Conservation (phyloP, 768 basidiomycete genomes). For the Termitomyces sp. region DNA sequence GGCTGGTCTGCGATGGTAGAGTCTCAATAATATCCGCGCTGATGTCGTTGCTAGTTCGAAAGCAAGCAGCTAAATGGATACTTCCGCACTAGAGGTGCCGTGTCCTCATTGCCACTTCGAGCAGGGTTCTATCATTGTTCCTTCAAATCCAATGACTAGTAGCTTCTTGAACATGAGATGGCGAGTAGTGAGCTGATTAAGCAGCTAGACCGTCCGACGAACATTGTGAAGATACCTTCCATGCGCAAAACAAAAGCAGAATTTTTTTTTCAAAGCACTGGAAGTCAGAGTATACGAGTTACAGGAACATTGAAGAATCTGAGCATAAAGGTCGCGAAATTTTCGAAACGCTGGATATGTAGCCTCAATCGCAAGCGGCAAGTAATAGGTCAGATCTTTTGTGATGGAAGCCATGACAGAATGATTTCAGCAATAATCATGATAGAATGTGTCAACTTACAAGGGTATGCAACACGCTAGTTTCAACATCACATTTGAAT, state of each 20-base stretch:
- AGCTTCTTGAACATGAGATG: background rate
- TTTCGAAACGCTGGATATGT: background rate
- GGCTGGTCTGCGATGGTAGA: background rate
- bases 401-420: background rate
- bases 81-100: background rate
- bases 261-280: background rate
- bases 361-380: background rate
- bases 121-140: background rate
- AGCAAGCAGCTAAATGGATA: background rate
- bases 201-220: background rate
- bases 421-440: background rate
- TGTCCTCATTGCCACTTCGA: background rate
- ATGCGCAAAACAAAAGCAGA: background rate
- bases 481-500: no score
- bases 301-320: background rate
- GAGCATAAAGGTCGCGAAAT: background rate
- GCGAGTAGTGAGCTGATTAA: background rate
- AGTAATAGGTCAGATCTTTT: background rate
- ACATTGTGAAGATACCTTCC: background rate
- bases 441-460: background rate
- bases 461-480: background rate
- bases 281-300: background rate
- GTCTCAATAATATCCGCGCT: background rate
- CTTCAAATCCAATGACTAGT: background rate
- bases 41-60: background rate